These are phyloP conservation scores for Cantharellus cinnabarinus DNA, from an alignment of 768 basidiomycete genomes.

Conservation along the genomic window DNA sequence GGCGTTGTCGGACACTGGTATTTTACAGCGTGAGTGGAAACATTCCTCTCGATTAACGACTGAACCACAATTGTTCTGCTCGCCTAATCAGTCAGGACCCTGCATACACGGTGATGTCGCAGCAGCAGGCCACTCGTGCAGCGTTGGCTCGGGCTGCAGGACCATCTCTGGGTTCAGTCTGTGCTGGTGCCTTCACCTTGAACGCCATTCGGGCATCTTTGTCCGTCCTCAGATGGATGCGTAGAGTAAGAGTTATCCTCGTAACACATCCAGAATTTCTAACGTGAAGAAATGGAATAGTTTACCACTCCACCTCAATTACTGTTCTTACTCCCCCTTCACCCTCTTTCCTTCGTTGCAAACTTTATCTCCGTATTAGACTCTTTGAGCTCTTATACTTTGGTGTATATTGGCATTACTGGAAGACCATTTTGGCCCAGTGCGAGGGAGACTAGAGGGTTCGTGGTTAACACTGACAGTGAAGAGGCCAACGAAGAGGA, in stretches of 20 bases:
- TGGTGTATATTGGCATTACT: conserved; percentile 56
- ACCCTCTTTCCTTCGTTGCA: conserved; percentile 15
- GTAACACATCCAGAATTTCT: neutral
- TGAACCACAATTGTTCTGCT: conserved; percentile 1
- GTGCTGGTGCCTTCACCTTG: conserved; percentile 55
- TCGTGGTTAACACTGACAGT: conserved; percentile 27
- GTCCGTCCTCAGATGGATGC: conserved; percentile 4
- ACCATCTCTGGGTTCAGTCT: conserved; percentile 63
- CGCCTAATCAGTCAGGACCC: neutral
- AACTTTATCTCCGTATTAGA: conserved; percentile 21
- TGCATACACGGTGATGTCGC: neutral
- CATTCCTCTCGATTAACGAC: neutral
- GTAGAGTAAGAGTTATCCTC: neutral
- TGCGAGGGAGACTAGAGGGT: conserved; percentile 33
- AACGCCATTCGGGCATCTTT: conserved; percentile 25
- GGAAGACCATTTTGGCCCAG: conserved; percentile 48
- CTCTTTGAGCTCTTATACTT: conserved; percentile 40
- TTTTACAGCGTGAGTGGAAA: conserved; percentile 35
- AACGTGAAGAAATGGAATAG: conserved; percentile 2
- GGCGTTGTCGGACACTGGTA: conserved; percentile 88
- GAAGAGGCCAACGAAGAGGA: conserved; percentile 21
- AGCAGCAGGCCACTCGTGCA: conserved; percentile 43
- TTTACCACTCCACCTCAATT: conserved; percentile 8
- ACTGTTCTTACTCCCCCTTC: conserved; percentile 9
- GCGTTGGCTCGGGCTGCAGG: conserved; percentile 62